Evolutionary conservation across 1,284 basidiomycete species (phyloP), one percentile per base, ranked within the genome.

Genomic region (Austroboletus niveus): DNA sequence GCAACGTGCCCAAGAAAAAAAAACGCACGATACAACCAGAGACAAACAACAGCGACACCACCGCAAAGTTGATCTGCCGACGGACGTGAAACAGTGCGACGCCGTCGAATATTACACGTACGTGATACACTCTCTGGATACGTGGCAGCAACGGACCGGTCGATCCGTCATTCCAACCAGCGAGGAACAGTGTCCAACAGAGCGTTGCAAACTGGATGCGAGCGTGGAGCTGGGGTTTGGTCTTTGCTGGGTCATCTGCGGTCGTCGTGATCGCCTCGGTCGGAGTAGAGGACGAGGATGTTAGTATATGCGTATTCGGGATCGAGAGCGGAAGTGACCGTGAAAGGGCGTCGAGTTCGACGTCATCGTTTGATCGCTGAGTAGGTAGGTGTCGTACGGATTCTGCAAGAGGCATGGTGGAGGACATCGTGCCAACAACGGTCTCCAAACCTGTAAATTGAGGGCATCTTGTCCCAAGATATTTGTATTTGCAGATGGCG

Each of bases 121-220:
- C 66, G 17, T 57, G 32, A 49, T 68, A 71, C 9, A 70, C 62
- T 38, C 49, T 52, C 44, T 70, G 65, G 30, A 68, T 69, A 1
- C 65, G 60, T 2, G 69, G 65, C 35, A 68, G 52, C 42, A 70
- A 42, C n/a, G 65, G 65, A 6, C 65, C 69, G n/a, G 60, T 69
- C n/a, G 65, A 53, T 8, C 46, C 69, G 39, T 71, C 65, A 46
- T 70, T 70, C 65, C 69, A 70, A n/a, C 65, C 65, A 1, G 55
- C 45, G 22, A 70, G 49, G 47, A 58, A 68, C n/a, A 70, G 2
- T 17, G 65, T 60, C 64, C 64, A 69, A 48, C 68, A 68, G 4
- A 68, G 57, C 4, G 69, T 49, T 5, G 41, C 51, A 20, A 71
- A 62, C 29, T 70, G 65, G 29, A 69, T 46, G 4, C 41, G 57